Evolutionary conservation across 75 land plant genomes (phyloP).

Genomic region (Pinus albicaulis): DNA sequence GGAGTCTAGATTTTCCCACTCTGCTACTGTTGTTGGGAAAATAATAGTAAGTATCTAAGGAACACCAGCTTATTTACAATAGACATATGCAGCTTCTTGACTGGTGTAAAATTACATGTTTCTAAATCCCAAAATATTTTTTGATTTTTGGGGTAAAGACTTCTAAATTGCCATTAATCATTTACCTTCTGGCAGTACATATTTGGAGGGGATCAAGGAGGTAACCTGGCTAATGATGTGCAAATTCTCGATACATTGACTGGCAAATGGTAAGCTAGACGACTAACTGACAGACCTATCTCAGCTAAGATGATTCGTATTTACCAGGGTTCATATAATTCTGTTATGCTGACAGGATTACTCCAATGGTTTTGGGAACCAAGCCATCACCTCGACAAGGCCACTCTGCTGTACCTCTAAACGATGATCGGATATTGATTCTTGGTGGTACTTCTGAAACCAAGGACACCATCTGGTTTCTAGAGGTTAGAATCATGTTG

Average conservation of each 20-base stretch:
- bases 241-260: slow-evolving; percentile 51
- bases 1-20: slow-evolving; percentile 24
- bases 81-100: neutral
- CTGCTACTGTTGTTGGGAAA: slow-evolving; percentile 37
- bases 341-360: slow-evolving; percentile 28
- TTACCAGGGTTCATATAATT: neutral
- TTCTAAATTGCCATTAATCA: slow-evolving; percentile 2
- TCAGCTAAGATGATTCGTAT: neutral
- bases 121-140: neutral
- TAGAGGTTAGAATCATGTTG: slow-evolving; percentile 50
- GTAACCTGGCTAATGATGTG: slow-evolving; percentile 28
- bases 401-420: slow-evolving; percentile 54
- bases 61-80: neutral
- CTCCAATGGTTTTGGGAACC: slow-evolving; percentile 59
- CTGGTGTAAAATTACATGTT: neutral
- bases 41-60: slow-evolving; percentile 37
- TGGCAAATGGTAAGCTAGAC: slow-evolving; percentile 40
- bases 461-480: slow-evolving; percentile 71
- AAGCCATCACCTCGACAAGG: slow-evolving; percentile 41
- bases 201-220: slow-evolving; percentile 48
- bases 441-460: slow-evolving; percentile 38
- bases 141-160: neutral
- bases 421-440: slow-evolving; percentile 58
- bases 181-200: slow-evolving; percentile 38
- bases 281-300: neutral